These are phyloP conservation scores for Meredithiella fracta DNA, from an alignment of 2,329 filamentous ascomycete species.

Conservation along the genomic window DNA sequence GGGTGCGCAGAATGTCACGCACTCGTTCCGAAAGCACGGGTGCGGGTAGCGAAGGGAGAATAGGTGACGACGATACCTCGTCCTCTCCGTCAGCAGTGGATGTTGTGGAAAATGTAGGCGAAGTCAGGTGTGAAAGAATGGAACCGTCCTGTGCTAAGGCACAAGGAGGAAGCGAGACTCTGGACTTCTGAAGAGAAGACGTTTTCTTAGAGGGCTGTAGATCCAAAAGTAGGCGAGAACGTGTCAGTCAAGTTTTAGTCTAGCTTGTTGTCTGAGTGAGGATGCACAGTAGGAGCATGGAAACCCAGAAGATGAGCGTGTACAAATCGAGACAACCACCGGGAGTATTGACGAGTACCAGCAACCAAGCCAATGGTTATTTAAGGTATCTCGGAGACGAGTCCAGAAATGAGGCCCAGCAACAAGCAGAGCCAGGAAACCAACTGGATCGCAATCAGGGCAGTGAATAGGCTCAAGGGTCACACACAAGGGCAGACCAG, in stretches of 20 bases:
- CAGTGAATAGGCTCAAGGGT: not conserved
- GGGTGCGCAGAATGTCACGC: slow-evolving; percentile 38
- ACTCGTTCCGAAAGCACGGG: slow-evolving; percentile 42
- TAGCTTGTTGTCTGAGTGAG: no score
- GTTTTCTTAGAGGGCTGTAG: slow-evolving; percentile 27
- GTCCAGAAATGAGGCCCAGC: not conserved
- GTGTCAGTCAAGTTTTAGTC: not conserved
- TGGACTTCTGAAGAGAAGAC: slow-evolving; percentile 33
- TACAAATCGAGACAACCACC: no score
- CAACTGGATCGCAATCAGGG: not conserved
- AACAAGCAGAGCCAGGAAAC: not conserved
- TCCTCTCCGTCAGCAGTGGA: slow-evolving; percentile 44
- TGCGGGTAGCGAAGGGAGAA: slow-evolving; percentile 40
- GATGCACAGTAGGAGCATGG: no score
- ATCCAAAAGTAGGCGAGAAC: slow-evolving; percentile 11
- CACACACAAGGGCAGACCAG: not conserved
- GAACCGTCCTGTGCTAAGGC: slow-evolving; percentile 43
- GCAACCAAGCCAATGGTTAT: not conserved
- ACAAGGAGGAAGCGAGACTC: slow-evolving; percentile 38
- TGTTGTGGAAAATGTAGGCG: slow-evolving; percentile 43
- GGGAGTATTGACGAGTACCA: no score
- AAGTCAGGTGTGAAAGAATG: slow-evolving; percentile 27
- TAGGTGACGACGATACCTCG: slow-evolving; percentile 33
- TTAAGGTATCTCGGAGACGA: not conserved
- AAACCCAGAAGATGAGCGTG: no score